These are phyloP conservation scores for Podila clonocystis DNA, from an alignment of 192 early-diverging fungal genomes.

Conservation along the genomic window DNA sequence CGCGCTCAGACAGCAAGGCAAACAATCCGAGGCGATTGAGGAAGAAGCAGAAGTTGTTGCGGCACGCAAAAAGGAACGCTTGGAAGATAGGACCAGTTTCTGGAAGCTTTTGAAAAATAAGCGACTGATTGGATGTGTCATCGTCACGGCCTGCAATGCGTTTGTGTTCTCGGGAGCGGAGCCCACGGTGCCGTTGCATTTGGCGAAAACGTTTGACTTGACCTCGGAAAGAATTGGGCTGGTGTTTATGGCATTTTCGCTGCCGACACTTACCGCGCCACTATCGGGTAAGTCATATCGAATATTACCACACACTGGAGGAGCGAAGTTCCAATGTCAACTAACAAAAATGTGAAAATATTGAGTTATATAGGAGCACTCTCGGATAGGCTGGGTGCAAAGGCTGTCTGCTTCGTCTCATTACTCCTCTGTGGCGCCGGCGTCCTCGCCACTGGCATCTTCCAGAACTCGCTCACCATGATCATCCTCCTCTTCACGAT, in stretches of 20 bases:
- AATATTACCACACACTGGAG: no score
- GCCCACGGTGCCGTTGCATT: conserved; percentile 63
- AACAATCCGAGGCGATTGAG: conserved; percentile 29
- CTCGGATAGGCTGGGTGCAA: conserved; percentile 43
- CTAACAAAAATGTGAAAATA: no score
- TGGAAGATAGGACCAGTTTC: conserved; percentile 28
- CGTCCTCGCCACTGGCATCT: neutral
- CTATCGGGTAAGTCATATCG: conserved; percentile 57
- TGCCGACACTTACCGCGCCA: conserved; percentile 73
- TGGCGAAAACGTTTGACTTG: conserved; percentile 51
- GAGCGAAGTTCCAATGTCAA: neutral
- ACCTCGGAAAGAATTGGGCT: conserved; percentile 61
- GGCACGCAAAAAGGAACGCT: conserved; percentile 8
- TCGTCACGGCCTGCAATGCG: conserved; percentile 41
- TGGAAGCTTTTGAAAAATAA: conserved; percentile 36
- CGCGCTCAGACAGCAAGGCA: conserved; percentile 20
- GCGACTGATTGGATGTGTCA: conserved; percentile 28
- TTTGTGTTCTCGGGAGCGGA: conserved; percentile 56
- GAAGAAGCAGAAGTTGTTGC: conserved; percentile 28
- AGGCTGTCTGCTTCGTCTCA: conserved; percentile 12
- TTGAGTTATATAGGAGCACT: conserved; percentile 10
- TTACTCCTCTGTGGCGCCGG: conserved; percentile 19
- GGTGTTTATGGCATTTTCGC: conserved; percentile 75
- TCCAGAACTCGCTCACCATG: conserved; percentile 22
- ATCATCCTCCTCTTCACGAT: conserved; percentile 31